A percentile compares a stretch with the other conserved stretches of the same genome.
Conservation (phyloP, 1,284 basidiomycete species). For the Exobasidium rhododendri region DNA sequence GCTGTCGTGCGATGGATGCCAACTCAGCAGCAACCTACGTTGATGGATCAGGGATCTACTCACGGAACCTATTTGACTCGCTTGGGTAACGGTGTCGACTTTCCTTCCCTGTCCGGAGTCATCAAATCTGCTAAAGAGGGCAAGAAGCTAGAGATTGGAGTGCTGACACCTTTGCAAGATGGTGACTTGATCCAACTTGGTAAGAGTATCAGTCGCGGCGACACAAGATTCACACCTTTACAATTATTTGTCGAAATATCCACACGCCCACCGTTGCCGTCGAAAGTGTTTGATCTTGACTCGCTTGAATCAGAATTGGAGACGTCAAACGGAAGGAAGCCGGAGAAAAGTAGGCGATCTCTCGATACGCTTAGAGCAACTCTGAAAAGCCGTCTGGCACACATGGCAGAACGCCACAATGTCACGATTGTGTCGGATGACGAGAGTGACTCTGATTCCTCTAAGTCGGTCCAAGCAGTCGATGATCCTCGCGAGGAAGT, state of each 20-base stretch:
- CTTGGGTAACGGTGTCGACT: not conserved
- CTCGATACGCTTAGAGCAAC: too few species aligned
- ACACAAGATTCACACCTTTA: not conserved
- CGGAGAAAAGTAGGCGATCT: too few species aligned
- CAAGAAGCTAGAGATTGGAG: not conserved
- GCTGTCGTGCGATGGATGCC: conserved; percentile 23
- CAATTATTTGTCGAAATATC: not conserved
- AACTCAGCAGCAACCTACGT: conserved; percentile 4
- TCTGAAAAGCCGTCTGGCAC: too few species aligned
- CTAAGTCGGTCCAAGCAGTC: too few species aligned
- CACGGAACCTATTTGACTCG: conserved; percentile 25
- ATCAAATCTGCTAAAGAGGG: conserved; percentile 1
- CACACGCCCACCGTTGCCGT: too few species aligned
- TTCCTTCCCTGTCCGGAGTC: not conserved
- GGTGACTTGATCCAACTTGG: not conserved
- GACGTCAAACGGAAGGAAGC: too few species aligned
- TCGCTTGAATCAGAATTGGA: too few species aligned
- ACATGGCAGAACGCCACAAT: too few species aligned
- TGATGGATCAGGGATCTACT: conserved; percentile 24
- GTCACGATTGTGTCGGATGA: too few species aligned
- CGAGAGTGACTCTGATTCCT: too few species aligned
- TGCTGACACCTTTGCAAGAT: not conserved
- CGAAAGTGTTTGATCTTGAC: too few species aligned
- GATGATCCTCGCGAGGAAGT: too few species aligned
- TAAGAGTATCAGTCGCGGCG: not conserved